phyloP scores from a whole-genome alignment of 352 stramenopile genomes.

The Globisporangium perplexum region DNA sequence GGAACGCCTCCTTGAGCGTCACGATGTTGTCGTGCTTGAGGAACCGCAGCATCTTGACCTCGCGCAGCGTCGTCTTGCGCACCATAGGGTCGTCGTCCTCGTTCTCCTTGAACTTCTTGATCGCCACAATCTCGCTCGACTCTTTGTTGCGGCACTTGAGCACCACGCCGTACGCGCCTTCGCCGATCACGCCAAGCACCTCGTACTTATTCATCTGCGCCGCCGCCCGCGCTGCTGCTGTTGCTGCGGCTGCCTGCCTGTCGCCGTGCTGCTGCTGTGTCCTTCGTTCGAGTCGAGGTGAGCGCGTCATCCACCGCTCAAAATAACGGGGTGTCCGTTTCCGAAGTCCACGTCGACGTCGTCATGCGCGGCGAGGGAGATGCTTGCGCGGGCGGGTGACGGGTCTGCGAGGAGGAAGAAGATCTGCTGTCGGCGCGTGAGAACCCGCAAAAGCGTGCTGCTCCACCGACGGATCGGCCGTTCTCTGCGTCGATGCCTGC shows the following conservation, averaged over 20 bases:
- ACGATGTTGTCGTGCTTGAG: conserved; percentile 99
- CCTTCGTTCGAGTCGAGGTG: not conserved
- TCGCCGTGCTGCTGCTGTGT: not conserved
- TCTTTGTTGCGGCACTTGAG: conserved; percentile 93
- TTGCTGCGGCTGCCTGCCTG: conserved; percentile 12
- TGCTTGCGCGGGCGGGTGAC: conserved; percentile 6
- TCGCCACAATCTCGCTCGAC: conserved; percentile 96
- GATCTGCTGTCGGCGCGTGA: too few relatives aligned
- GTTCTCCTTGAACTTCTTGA: conserved; percentile 99
- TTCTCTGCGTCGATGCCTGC: not conserved
- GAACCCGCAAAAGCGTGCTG: too few relatives aligned
- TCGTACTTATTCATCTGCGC: conserved; percentile 92
- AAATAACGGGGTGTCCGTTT: too few relatives aligned
- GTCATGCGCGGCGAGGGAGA: too few relatives aligned
- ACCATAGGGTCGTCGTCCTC: conserved; percentile 90
- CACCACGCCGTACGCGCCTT: conserved; percentile 93
- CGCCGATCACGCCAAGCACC: conserved; percentile 90
- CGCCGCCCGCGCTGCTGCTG: not conserved
- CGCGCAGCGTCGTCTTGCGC: conserved; percentile 91
- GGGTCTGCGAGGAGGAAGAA: not conserved
- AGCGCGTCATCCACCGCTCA: conserved; percentile 3
- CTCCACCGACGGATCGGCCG: not conserved
- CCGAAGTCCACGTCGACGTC: too few relatives aligned
- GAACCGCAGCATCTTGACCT: conserved; percentile 98
- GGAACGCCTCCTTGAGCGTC: conserved; percentile 97